These are phyloP conservation scores for Pyrus communis DNA, from an alignment of 306 rosid genomes.

Conservation along the genomic window DNA sequence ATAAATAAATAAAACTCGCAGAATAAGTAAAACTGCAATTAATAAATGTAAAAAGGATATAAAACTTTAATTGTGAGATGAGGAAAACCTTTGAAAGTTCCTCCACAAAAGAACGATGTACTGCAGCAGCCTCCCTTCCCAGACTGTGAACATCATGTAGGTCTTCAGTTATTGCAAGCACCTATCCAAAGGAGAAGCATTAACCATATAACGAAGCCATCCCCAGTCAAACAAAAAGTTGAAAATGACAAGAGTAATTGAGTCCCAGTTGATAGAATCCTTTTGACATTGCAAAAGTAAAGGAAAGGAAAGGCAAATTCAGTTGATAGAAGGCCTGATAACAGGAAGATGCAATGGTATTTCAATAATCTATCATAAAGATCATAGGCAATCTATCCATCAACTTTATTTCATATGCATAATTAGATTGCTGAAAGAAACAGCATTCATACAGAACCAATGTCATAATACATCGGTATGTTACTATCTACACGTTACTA, in stretches of 20 bases:
- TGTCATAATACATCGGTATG: too few relatives aligned
- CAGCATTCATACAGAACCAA: too few relatives aligned
- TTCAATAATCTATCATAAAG: neutral
- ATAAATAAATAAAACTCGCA: neutral
- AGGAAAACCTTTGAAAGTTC: constrained; percentile 69
- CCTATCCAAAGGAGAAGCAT: constrained; percentile 35
- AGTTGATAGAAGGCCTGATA: neutral
- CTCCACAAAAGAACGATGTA: constrained; percentile 75
- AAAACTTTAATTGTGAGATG: constrained; percentile 1
- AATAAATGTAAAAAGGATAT: neutral
- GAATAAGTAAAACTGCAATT: neutral
- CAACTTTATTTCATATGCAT: too few relatives aligned
- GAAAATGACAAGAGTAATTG: neutral
- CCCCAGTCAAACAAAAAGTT: neutral
- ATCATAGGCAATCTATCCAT: too few relatives aligned
- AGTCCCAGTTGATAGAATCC: neutral
- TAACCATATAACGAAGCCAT: neutral
- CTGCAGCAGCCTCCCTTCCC: constrained; percentile 86
- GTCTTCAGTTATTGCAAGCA: constrained; percentile 88
- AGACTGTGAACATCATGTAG: constrained; percentile 79
- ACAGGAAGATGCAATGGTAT: neutral
- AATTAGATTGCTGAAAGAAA: too few relatives aligned
- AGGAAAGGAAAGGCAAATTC: neutral
- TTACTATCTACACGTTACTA: too few relatives aligned
- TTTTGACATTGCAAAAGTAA: neutral